Conservation (phyloP, 345 rosid species). For the Rubroshorea leprosula region DNA sequence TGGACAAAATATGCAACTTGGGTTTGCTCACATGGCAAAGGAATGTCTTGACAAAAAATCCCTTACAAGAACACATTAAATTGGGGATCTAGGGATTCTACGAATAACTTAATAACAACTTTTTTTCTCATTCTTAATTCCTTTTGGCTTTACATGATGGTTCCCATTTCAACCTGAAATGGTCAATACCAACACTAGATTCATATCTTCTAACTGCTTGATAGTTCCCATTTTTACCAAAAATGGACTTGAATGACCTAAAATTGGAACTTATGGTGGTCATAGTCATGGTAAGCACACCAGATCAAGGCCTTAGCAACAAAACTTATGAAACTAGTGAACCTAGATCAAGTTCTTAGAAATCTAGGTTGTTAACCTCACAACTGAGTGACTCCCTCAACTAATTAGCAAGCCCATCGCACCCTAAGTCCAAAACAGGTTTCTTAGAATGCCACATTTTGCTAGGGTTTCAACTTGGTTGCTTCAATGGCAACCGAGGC, state of each 20-base stretch:
- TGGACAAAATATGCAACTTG: too few relatives aligned
- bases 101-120: too few relatives aligned
- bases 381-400: constrained; percentile 46
- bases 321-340: constrained; percentile 95
- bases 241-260: constrained; percentile 73
- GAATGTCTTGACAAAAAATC: too few relatives aligned
- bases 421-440: constrained; percentile 28
- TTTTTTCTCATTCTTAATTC: too few relatives aligned
- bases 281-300: constrained; percentile 27
- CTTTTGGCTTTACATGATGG: too few relatives aligned
- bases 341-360: constrained; percentile 69
- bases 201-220: constrained; percentile 33
- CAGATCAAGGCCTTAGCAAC: constrained; percentile 55
- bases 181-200: too few relatives aligned
- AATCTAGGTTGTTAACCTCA: constrained; percentile 73
- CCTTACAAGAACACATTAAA: too few relatives aligned
- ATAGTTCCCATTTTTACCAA: constrained; percentile 41
- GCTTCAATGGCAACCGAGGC: constrained; percentile 40
- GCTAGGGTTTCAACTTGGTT: constrained; percentile 39
- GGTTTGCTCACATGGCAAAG: too few relatives aligned
- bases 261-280: constrained; percentile 60
- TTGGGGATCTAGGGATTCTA: too few relatives aligned
- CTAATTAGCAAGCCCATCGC: constrained; percentile 36
- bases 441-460: constrained; percentile 62
- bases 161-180: too few relatives aligned